Evolutionary conservation across 352 stramenopile genomes (phyloP), one percentile per base, ranked within the genome.

Genomic region (Blastocystis sp.): DNA sequence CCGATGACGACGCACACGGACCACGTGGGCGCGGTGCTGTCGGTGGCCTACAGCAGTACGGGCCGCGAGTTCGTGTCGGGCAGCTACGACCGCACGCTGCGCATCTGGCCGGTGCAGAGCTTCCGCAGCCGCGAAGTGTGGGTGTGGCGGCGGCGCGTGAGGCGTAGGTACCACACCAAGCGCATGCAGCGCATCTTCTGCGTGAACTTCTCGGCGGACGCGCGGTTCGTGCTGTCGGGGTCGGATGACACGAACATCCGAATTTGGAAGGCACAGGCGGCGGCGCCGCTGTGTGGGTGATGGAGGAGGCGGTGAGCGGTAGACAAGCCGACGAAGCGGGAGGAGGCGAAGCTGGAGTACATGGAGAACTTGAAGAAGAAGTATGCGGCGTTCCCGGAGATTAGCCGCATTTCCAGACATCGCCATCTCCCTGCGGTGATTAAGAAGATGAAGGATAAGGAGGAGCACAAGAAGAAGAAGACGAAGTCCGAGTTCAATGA

Each of bases 161-260:
- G 4, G 17, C 21, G 41, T 78, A 87, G 77, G 70, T 99, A 99
- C 90, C 96, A 99, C 91, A 96, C 96, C 4, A 98, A 98, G 90
- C 94, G 97, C 74, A 99, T 99, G 97, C 97, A 99, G 91, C 91
- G 96, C 86, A 91, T 97, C 1, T 96, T 96, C 89, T 93, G 91
- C 76, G 93, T 95, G n/a, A 91, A 93, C 74, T 97, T 94, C 89
- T 94, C 92, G 2, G 89, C 91, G 28, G 94, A 97, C 91, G 91
- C 92, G 43, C 97, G 96, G 89, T 99, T 98, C 90, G 93, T 99
- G 64, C 90, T 99, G 10, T 98, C 94, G 17, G 97, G 97, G 71
- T 98, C 93, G 92, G 97, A 99, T 90, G 97, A 99, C 92, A 98
- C 95, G 43, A 99, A 99, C 91, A 92, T 99, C 48, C 93, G 97